Percentiles rank a stretch among this genome's conserved stretches.
Conservation (phyloP, 2,329 filamentous ascomycete genomes). For the Plenodomus tracheiphilus region DNA sequence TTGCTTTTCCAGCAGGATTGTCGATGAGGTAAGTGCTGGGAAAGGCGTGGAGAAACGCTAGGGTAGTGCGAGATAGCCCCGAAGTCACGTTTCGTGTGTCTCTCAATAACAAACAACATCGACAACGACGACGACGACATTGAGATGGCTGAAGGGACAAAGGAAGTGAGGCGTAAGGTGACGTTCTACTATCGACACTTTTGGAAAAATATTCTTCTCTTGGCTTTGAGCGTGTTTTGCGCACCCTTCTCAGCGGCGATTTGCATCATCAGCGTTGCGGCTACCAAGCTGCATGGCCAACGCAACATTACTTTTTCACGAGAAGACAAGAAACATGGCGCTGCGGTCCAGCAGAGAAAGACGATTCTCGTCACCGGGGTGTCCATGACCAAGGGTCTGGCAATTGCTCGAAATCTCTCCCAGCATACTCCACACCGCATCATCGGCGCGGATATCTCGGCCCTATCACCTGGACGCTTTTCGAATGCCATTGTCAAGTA, state of each 20-base stretch:
- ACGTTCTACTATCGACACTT: conserved; percentile 46
- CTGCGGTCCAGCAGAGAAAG: conserved; percentile 36
- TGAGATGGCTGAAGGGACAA: conserved; percentile 15
- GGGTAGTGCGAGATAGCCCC: conserved; percentile 8
- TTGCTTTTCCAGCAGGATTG: neutral
- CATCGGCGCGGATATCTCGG: conserved; percentile 67
- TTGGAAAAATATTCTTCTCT: conserved; percentile 54
- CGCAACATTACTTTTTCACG: conserved; percentile 16
- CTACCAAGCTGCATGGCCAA: conserved; percentile 17
- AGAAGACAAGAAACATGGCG: conserved; percentile 22
- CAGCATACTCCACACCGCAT: conserved; percentile 66
- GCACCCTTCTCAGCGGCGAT: conserved; percentile 53
- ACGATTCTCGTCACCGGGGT: conserved; percentile 73
- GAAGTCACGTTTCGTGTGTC: conserved; percentile 20
- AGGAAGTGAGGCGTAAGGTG: conserved; percentile 3
- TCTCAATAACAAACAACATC: conserved; percentile 2
- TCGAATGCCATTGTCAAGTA: conserved; percentile 62
- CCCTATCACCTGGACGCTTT: conserved; percentile 50
- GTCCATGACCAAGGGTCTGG: conserved; percentile 71
- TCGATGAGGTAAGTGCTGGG: neutral
- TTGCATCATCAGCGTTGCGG: conserved; percentile 29
- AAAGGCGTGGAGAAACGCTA: conserved; percentile 14
- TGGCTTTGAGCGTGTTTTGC: conserved; percentile 48
- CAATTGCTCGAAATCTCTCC: conserved; percentile 67
- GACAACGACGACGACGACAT: conserved; percentile 1